Base-by-base conservation (phyloP, 2,329 filamentous ascomycete species). In the Beauveria scarabaeidicola region DNA sequence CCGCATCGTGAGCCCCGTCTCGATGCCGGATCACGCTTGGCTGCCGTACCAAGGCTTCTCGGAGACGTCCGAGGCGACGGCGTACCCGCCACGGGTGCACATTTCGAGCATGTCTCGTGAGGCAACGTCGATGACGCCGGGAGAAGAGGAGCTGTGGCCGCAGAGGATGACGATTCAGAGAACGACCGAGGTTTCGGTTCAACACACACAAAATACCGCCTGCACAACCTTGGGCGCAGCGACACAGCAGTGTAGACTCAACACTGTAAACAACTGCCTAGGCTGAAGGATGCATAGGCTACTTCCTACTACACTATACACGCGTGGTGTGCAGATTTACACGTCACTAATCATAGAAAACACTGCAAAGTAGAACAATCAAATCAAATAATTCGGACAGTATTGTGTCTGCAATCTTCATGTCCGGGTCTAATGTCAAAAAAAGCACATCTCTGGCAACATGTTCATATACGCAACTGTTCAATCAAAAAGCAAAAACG, bases 401-500 rank as follows among this genome's bases (percentile, higher is more conserved):
- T 13, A 3, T 36, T 17, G 19, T 25, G 13, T 47, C 19, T 47
- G 27, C 41, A 56, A 56, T 56, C 53, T 56, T 56, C 11, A 36
- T 47, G 29, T 40, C 44, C 13, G 15, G 25, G 29, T 46, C 9
- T 36, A 27, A 46, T 46, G 52, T 40, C n/a, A 36, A 17, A 38
- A 25, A 25, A n/a, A 11, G 27, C n/a, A 21, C 19, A 29, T 36
- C 41, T 36, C 19, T 11, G 46, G 25, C n/a, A 38, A 56, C 13
- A 47, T 56, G 53, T 23, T 21, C 25, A n/a, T 38, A 47, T 38
- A 38, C 47, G 41, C 43, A 56, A 10, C 7, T 23, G 41, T 36
- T 56, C 27, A 36, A 25, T 13, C 17, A 25, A 38, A 47, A 47
- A 56, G 41, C 53, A 56, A 47, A 56, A 56, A 47, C 53, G 41